A percentile compares a stretch with the other conserved stretches of the same genome.
These are phyloP conservation scores for Ballota nigra DNA, from an alignment of 257 asterid species.

Conservation along the genomic window DNA sequence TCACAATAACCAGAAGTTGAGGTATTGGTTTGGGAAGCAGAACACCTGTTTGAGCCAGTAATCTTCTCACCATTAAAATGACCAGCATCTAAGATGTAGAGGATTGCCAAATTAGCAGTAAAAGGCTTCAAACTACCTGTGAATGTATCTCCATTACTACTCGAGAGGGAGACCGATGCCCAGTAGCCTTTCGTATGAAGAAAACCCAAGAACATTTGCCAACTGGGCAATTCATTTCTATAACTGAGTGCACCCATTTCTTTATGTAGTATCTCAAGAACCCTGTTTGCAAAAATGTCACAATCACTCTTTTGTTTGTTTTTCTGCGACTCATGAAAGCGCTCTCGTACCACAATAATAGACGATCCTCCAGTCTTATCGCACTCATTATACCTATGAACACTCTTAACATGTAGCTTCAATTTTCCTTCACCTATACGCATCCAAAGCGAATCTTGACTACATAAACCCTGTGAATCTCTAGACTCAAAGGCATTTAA, in stretches of 20 bases:
- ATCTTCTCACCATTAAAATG: slow-evolving; percentile 27
- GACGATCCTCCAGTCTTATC: slow-evolving; percentile 35
- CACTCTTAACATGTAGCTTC: slow-evolving; percentile 59
- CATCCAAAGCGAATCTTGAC: slow-evolving; percentile 30
- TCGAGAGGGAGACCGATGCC: slow-evolving; percentile 58
- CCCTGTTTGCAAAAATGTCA: slow-evolving; percentile 48
- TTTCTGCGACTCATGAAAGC: slow-evolving; percentile 36
- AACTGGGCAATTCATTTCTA: slow-evolving; percentile 45
- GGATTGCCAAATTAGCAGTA: slow-evolving; percentile 59
- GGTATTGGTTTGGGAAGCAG: slow-evolving; percentile 61
- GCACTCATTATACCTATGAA: slow-evolving; percentile 37
- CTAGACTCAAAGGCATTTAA: slow-evolving; percentile 33
- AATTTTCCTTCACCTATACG: slow-evolving; percentile 39
- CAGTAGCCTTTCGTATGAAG: slow-evolving; percentile 57
- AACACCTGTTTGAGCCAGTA: slow-evolving; percentile 30
- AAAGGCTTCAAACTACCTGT: slow-evolving; percentile 67
- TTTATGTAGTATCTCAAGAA: slow-evolving; percentile 59
- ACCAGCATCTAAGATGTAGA: slow-evolving; percentile 35
- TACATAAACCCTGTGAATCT: slow-evolving; percentile 32
- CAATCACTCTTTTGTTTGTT: slow-evolving; percentile 30
- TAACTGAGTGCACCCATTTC: slow-evolving; percentile 40
- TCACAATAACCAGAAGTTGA: slow-evolving; percentile 52
- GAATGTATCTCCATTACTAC: slow-evolving; percentile 43
- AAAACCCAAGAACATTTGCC: slow-evolving; percentile 85
- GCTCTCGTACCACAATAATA: slow-evolving; percentile 55